These are phyloP conservation scores for Meyerozyma smithsonii DNA, from an alignment of 1,139 yeast genomes.

Conservation along the genomic window DNA sequence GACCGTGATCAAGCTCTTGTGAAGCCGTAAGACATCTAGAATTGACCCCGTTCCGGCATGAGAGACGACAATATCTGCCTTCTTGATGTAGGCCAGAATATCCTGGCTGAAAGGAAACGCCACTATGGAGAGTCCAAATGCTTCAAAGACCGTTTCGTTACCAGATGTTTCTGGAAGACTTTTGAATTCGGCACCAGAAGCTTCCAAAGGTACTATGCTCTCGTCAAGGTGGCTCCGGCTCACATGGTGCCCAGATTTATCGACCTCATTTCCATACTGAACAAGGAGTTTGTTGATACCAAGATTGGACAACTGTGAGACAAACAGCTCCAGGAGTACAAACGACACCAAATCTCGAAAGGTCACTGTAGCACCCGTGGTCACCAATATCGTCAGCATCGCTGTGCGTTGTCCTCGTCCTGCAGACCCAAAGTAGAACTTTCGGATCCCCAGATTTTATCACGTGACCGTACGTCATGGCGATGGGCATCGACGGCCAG, in stretches of 20 bases:
- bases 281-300: constrained; percentile 44
- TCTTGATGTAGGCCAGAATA: constrained; percentile 33
- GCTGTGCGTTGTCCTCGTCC: background rate
- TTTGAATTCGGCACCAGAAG: background rate
- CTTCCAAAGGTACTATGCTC: background rate
- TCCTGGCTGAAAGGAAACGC: constrained; percentile 47
- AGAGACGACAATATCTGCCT: constrained; percentile 60
- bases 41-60: constrained; percentile 97
- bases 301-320: constrained; percentile 23
- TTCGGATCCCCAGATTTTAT: background rate
- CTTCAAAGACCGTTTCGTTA: background rate
- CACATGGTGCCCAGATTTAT: constrained; percentile 19
- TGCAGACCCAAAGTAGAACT: background rate
- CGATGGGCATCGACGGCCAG: background rate
- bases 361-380: constrained; percentile 87
- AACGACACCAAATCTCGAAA: constrained; percentile 51
- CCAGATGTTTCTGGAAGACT: constrained; percentile 1
- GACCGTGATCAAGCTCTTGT: constrained; percentile 62
- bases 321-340: constrained; percentile 31
- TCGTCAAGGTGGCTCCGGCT: constrained; percentile 20
- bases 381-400: constrained; percentile 39
- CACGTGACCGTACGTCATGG: background rate
- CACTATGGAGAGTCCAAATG: constrained; percentile 1
- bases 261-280: constrained; percentile 65
- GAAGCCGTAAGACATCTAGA: constrained; percentile 60